phyloP scores from a whole-genome alignment of 2,329 filamentous ascomycete species.

The Cladophialophora bantiana region DNA sequence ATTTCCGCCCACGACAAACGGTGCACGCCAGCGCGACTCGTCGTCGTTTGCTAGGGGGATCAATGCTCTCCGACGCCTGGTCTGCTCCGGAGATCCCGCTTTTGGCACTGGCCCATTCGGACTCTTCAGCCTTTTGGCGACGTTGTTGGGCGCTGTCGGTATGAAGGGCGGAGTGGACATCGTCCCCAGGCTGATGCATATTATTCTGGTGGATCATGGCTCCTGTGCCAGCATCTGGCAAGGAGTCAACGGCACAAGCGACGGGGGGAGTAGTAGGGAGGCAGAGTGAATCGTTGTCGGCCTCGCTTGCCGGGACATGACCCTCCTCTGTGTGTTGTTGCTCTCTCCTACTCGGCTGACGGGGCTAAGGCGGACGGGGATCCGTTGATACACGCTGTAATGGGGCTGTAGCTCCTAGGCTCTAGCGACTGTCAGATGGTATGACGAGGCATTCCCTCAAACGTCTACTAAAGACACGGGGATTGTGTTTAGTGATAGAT shows the following conservation, averaged over 20 bases:
- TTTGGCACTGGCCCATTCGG: constrained; percentile 18
- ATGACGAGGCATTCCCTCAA: neutral
- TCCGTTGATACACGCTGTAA: neutral
- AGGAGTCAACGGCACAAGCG: constrained; percentile 11
- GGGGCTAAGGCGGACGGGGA: constrained; percentile 1
- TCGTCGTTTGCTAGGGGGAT: constrained; percentile 24
- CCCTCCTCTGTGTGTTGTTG: neutral
- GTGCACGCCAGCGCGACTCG: constrained; percentile 24
- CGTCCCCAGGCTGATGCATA: constrained; percentile 14
- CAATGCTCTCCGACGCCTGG: constrained; percentile 8
- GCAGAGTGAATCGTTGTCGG: constrained; percentile 5
- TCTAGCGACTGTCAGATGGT: neutral
- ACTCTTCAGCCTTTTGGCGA: constrained; percentile 9
- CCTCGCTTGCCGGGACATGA: neutral
- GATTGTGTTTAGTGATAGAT: neutral
- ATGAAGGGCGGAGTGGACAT: constrained; percentile 12
- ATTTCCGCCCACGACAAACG: constrained; percentile 23
- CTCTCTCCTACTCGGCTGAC: neutral
- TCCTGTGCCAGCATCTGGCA: neutral
- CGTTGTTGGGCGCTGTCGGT: constrained; percentile 9
- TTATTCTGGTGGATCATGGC: constrained; percentile 16
- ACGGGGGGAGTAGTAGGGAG: constrained; percentile 24
- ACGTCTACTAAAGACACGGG: neutral
- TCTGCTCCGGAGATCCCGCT: constrained; percentile 9
- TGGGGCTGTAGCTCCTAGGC: neutral